Evolutionary conservation across 768 basidiomycete species (phyloP).

Genomic region (Kwoniella botswanensis): DNA sequence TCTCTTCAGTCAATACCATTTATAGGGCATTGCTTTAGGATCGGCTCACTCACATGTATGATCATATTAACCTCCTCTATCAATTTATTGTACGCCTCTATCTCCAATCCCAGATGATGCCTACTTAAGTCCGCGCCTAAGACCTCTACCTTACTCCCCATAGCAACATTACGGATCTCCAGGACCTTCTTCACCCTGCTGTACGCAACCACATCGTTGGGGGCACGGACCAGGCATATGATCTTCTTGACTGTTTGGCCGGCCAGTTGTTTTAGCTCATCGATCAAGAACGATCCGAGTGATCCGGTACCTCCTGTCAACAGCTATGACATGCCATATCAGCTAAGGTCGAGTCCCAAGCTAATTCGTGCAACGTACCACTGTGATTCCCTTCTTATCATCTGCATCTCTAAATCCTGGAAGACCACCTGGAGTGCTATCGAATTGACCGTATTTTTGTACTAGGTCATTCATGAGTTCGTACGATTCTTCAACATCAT

Average conservation of each 20-base stretch:
- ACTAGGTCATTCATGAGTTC: slow-evolving; percentile 40
- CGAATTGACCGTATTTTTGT: slow-evolving; percentile 39
- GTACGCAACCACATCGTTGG: slow-evolving; percentile 29
- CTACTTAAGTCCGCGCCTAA: slow-evolving; percentile 23
- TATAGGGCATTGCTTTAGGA: too few relatives aligned
- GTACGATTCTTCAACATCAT: slow-evolving; percentile 10
- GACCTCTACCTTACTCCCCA: neutral
- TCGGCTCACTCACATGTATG: slow-evolving; percentile 43
- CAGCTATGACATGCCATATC: slow-evolving; percentile 34
- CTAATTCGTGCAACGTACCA: slow-evolving; percentile 21
- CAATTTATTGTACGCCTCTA: slow-evolving; percentile 24
- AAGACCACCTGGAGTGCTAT: neutral
- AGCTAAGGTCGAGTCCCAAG: neutral
- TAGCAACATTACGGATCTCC: slow-evolving; percentile 11
- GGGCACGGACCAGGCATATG: slow-evolving; percentile 53
- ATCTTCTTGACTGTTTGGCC: slow-evolving; percentile 24
- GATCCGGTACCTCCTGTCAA: slow-evolving; percentile 57
- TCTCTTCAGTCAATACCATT: too few relatives aligned
- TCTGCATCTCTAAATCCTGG: neutral
- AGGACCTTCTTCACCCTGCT: slow-evolving; percentile 26
- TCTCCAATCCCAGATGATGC: slow-evolving; percentile 35
- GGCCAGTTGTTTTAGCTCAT: slow-evolving; percentile 22
- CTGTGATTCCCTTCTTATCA: slow-evolving; percentile 11
- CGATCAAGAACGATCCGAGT: slow-evolving; percentile 48
- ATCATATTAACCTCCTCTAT: slow-evolving; percentile 30